Evolutionary conservation across 2,329 filamentous ascomycete genomes (phyloP).

Genomic region (Didymella pinodella): DNA sequence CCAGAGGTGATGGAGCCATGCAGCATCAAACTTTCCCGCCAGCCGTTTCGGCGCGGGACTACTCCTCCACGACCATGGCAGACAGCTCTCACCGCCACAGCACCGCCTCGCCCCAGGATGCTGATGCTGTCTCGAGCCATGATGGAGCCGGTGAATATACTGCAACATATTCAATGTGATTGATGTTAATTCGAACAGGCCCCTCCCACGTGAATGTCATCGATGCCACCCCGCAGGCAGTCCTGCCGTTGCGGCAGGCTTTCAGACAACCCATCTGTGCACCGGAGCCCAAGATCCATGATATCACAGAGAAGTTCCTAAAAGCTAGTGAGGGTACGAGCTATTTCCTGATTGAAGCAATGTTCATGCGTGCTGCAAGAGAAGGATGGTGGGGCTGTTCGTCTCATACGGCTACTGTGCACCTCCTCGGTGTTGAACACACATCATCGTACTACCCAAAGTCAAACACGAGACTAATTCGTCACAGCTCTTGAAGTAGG

Average conservation of each 20-base stretch:
- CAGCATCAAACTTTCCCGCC: slow-evolving; percentile 30
- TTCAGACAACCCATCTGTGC: slow-evolving; percentile 28
- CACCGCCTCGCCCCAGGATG: slow-evolving; percentile 29
- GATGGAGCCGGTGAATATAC: slow-evolving; percentile 31
- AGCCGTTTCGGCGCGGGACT: slow-evolving; percentile 37
- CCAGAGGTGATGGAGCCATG: slow-evolving; percentile 15
- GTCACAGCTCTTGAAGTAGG: slow-evolving; percentile 75
- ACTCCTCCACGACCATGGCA: slow-evolving; percentile 48
- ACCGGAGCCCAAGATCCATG: slow-evolving; percentile 53
- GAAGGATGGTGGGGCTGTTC: slow-evolving; percentile 28
- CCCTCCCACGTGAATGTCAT: slow-evolving; percentile 21
- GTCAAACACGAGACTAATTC: slow-evolving; percentile 24
- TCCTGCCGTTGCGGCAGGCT: slow-evolving; percentile 44
- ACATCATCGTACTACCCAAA: neutral
- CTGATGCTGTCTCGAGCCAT: slow-evolving; percentile 14
- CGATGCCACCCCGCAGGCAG: slow-evolving; percentile 24
- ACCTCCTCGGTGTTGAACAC: slow-evolving; percentile 3
- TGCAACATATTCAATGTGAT: neutral
- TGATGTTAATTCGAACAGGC: slow-evolving; percentile 19
- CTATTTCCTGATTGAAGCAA: neutral
- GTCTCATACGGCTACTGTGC: slow-evolving; percentile 18
- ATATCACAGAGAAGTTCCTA: slow-evolving; percentile 65
- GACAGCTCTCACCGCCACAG: slow-evolving; percentile 37
- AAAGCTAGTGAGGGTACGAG: slow-evolving; percentile 60
- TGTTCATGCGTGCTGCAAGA: slow-evolving; percentile 1